Conservation (phyloP, 495 filamentous ascomycete genomes). For the Aspergillus asperescens region DNA sequence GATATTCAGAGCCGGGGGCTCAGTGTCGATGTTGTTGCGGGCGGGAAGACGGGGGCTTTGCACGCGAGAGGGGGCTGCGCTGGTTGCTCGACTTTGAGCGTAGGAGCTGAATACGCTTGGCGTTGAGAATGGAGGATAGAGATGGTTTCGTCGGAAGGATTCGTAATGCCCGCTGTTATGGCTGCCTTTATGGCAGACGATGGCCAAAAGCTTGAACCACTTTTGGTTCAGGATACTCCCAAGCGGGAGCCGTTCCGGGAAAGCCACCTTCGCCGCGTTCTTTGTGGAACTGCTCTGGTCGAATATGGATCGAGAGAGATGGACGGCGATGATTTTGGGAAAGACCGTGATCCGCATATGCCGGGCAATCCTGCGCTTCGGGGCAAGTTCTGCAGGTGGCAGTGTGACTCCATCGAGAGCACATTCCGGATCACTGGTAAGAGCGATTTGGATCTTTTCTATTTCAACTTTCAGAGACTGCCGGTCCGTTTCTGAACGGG, state of each 20-base stretch:
- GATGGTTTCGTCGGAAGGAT: constrained; percentile 83
- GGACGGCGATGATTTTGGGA: constrained; percentile 83
- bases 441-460: constrained; percentile 50
- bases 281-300: constrained; percentile 76
- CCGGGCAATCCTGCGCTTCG: constrained; percentile 76
- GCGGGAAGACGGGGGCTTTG: constrained; percentile 39
- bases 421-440: constrained; percentile 73
- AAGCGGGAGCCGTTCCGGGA: constrained; percentile 76
- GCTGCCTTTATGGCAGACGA: constrained; percentile 91
- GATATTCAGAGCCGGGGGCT: constrained; percentile 26
- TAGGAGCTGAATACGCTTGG: constrained; percentile 68
- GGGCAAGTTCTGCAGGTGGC: constrained; percentile 66
- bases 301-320: constrained; percentile 88
- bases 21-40: constrained; percentile 22
- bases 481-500: constrained; percentile 42
- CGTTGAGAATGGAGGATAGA: constrained; percentile 72
- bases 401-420: constrained; percentile 64
- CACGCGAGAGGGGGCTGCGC: constrained; percentile 41
- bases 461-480: constrained; percentile 53
- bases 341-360: constrained; percentile 80
- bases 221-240: constrained; percentile 73
- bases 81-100: constrained; percentile 54
- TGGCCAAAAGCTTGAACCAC: constrained; percentile 77
- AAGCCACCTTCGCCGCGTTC: constrained; percentile 88
- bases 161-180: constrained; percentile 98